These are phyloP conservation scores for Cafeteria roenbergensis DNA, from an alignment of 108 stramenopile species.

Conservation along the genomic window DNA sequence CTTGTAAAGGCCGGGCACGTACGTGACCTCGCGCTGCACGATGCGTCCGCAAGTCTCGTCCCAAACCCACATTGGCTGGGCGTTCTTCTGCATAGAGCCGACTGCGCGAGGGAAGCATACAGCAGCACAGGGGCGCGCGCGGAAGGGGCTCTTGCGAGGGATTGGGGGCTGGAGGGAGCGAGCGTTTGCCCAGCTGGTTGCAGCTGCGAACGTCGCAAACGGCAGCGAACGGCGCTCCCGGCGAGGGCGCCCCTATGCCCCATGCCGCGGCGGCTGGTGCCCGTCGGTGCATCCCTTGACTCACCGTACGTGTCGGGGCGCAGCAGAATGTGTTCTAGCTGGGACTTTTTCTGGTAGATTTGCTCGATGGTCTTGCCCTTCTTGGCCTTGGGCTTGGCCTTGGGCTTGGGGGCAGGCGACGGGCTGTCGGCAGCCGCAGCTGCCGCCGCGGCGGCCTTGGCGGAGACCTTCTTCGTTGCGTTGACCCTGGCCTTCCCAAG, in stretches of 20 bases:
- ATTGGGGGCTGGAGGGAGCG: too few species aligned
- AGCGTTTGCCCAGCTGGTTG: too few species aligned
- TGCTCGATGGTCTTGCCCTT: constrained; percentile 78
- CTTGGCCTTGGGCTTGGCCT: constrained; percentile 4
- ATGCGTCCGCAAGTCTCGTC: constrained; percentile 50
- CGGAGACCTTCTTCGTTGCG: too few species aligned
- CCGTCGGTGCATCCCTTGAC: constrained; percentile 28
- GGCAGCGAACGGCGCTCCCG: neutral
- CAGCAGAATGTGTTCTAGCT: constrained; percentile 90
- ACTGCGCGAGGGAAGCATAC: too few species aligned
- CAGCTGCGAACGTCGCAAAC: neutral
- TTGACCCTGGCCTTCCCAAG: too few species aligned
- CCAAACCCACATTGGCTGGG: constrained; percentile 77
- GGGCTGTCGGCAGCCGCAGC: too few species aligned
- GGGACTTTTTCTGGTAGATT: constrained; percentile 89
- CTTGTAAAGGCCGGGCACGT: constrained; percentile 88
- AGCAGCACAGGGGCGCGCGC: too few species aligned
- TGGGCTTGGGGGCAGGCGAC: too few species aligned
- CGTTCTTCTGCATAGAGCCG: constrained; percentile 64
- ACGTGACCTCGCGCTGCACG: constrained; percentile 61
- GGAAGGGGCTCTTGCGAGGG: too few species aligned
- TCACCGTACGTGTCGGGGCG: constrained; percentile 95
- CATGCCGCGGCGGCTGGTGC: constrained; percentile 24
- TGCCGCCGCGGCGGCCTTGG: too few species aligned
- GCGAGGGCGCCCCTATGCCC: neutral